Evolutionary conservation across 129 eudicot species (phyloP).

Genomic region (Apium graveolens): DNA sequence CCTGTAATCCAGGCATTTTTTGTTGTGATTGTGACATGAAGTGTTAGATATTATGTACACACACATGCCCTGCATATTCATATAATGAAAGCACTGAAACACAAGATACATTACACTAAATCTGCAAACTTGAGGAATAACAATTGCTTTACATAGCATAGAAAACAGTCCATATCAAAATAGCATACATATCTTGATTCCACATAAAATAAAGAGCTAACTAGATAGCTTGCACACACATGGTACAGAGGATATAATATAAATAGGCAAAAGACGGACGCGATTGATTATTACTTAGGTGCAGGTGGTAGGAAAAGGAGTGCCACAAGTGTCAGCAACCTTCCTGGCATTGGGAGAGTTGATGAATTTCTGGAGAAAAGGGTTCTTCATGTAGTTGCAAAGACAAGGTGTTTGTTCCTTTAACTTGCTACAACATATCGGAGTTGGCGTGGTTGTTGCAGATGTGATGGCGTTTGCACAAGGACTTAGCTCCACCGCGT

Average conservation of each 20-base stretch:
- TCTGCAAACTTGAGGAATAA: background rate
- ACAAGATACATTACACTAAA: background rate
- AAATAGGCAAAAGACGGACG: background rate
- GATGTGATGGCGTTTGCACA: constrained; percentile 35
- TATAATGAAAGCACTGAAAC: background rate
- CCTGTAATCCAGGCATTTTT: background rate
- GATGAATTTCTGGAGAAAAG: constrained; percentile 36
- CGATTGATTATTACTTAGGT: background rate
- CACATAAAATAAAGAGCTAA: background rate
- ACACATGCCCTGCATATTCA: background rate
- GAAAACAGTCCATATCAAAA: background rate
- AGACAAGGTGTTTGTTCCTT: constrained; percentile 47
- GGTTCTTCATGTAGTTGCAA: constrained; percentile 36
- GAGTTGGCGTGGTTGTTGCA: constrained; percentile 16
- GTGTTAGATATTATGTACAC: too few relatives aligned
- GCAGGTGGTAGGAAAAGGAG: constrained; percentile 39
- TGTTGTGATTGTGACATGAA: background rate
- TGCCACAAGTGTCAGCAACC: constrained; percentile 37
- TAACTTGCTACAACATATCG: constrained; percentile 26
- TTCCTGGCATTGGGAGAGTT: constrained; percentile 41
- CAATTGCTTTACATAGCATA: background rate
- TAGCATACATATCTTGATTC: background rate
- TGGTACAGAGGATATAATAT: background rate
- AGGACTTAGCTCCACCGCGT: constrained; percentile 37
- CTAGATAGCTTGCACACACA: background rate